Conservation (phyloP, 2,329 filamentous ascomycete genomes). For the Cordyceps javanica region DNA sequence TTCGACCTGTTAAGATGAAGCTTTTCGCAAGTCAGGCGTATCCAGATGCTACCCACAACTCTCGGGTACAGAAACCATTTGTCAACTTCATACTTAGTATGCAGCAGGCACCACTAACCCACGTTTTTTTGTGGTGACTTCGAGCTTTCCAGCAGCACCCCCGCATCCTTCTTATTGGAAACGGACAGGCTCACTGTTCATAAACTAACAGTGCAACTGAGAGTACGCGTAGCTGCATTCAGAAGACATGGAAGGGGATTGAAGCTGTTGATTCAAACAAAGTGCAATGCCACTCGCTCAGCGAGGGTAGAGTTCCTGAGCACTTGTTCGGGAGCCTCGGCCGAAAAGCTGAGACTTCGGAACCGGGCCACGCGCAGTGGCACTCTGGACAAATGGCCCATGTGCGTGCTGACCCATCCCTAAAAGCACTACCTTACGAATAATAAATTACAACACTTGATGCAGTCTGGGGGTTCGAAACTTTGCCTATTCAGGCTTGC, state of each 20-base stretch:
- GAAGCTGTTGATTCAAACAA: too few species aligned
- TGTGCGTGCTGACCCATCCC: not conserved
- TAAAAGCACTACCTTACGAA: not conserved
- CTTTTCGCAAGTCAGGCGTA: not conserved
- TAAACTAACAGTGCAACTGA: too few species aligned
- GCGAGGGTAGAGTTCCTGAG: not conserved
- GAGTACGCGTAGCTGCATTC: not conserved
- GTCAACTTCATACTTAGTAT: not conserved
- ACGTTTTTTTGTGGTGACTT: constrained; percentile 3
- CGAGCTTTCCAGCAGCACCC: not conserved
- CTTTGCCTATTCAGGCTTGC: not conserved
- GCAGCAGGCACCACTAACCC: not conserved
- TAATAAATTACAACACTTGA: not conserved
- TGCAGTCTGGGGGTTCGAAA: not conserved
- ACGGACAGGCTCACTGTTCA: not conserved
- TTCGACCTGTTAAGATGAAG: not conserved
- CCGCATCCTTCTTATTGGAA: not conserved
- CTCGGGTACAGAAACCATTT: constrained; percentile 6
- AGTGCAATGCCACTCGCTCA: too few species aligned
- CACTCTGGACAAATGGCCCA: not conserved
- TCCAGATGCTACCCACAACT: not conserved
- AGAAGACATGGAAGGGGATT: too few species aligned
- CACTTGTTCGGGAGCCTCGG: not conserved
- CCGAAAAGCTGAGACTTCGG: not conserved
- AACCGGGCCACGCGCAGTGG: not conserved